A percentile compares a stretch with the other conserved stretches of the same genome.
Conservation (phyloP, 148 eudicot species). For the Vaccinium vitisidaea region DNA sequence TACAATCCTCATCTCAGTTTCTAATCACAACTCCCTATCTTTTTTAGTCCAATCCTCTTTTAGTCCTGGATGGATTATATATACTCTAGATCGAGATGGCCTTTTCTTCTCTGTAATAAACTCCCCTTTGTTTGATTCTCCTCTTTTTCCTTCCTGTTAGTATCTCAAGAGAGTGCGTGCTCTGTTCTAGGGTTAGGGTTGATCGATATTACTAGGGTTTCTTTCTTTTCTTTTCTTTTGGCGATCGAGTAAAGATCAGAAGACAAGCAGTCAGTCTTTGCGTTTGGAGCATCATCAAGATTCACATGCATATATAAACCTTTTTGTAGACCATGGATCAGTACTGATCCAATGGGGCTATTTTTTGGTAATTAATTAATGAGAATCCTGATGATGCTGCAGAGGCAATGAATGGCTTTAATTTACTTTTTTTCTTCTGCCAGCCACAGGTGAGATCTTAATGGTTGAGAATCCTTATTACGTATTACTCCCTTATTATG, state of each 20-base stretch:
- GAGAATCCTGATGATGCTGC: conserved; percentile 99
- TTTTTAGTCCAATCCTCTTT: neutral
- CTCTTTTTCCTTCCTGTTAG: neutral
- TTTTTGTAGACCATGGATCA: conserved; percentile 6
- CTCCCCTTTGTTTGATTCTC: conserved; percentile 9
- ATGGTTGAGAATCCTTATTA: no score
- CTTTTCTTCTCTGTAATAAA: neutral
- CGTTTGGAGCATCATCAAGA: conserved; percentile 94
- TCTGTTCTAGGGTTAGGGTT: conserved; percentile 35
- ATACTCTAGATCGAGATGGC: neutral
- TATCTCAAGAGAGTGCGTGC: neutral
- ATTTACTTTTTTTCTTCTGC: neutral
- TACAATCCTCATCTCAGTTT: conserved; percentile 24
- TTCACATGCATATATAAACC: conserved; percentile 44
- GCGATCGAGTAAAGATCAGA: neutral
- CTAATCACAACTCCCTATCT: neutral
- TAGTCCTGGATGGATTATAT: neutral
- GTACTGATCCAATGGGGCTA: neutral
- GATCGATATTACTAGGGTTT: conserved; percentile 14
- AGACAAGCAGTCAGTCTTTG: conserved; percentile 50
- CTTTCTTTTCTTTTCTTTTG: neutral
- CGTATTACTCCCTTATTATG: no score
- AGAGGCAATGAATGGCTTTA: conserved; percentile 65
- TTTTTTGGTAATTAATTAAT: conserved; percentile 18
- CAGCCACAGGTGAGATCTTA: conserved; percentile 5